Percentiles rank a stretch among this genome's conserved stretches.
These are phyloP conservation scores for Solanum corneliomulleri DNA, from an alignment of 257 asterid genomes.

Conservation along the genomic window DNA sequence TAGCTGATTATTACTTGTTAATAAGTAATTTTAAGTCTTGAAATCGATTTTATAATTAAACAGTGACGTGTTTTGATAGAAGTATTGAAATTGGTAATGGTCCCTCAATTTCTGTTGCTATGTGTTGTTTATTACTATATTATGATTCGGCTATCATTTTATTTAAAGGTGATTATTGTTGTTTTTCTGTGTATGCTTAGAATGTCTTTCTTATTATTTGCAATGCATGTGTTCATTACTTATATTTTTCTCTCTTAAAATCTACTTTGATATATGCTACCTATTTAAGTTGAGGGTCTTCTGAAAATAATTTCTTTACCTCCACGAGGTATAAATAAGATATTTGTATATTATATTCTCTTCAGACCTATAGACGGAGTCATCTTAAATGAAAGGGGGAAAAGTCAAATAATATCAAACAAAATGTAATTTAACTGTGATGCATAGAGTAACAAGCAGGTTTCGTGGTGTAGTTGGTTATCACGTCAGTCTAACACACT, in stretches of 20 bases:
- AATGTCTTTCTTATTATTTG: no score
- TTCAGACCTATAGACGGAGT: not conserved
- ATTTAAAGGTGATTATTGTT: not conserved
- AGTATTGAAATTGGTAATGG: not conserved
- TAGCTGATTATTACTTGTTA: no score
- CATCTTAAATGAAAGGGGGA: not conserved
- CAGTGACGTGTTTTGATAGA: not conserved
- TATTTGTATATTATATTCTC: not conserved
- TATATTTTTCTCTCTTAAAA: not conserved
- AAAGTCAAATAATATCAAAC: not conserved
- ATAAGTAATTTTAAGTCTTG: not conserved
- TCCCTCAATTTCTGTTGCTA: not conserved
- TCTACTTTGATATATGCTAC: not conserved
- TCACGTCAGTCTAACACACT: slow-evolving; percentile 86
- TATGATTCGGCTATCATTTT: not conserved
- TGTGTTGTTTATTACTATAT: not conserved
- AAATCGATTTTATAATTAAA: no score
- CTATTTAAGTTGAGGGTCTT: not conserved
- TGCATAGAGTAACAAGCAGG: not conserved
- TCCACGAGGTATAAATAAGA: no score
- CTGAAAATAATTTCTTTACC: no score
- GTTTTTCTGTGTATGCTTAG: not conserved
- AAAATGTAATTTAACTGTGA: not conserved
- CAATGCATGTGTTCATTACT: not conserved
- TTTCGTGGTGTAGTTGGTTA: slow-evolving; percentile 86